Base-by-base conservation (phyloP, 345 rosid species). In the Barbarea vulgaris region DNA sequence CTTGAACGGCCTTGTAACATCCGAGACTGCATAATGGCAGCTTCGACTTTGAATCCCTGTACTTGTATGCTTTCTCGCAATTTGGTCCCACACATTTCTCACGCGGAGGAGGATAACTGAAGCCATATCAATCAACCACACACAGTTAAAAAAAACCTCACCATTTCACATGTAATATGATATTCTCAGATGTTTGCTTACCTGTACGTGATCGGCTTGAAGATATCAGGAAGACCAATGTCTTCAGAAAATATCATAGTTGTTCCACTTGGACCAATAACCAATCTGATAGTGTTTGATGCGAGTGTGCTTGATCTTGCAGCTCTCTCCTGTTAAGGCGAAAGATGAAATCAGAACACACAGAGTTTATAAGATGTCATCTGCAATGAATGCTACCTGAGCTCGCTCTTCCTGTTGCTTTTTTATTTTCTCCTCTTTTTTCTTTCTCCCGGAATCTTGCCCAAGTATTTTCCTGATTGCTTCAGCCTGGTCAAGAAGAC, bases 381-480 rank as follows among this genome's bases (percentile, higher is more conserved):
- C 37, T 61, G 58, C 33, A 9, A 34, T 62, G 2, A 11, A 31
- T 17, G 28, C 31, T 55, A 85, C 93, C 96, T 83, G 87, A 31
- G 90, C 88, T 68, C 85, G 64, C 63, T 88, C 92, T 72, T 86
- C 87, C 44, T 73, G 86, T 50, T 81, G 91, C 76, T 81, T 84
- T 81, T 77, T 90, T 11, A 80, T 67, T 78, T 88, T 85, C 44
- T 85, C 93, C 55, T 91, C 93, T 69, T 78, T 87, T 50, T 85
- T 90, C 86, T 86, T 91, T 70, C 93, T 83, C 54, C 79, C 86
- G 1, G 96, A 86, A 77, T 88, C 91, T 79, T 85, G 93, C 57
- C 96, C 91, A 0, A 87, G 90, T 70, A 88, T 88, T 81, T 87
- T 91, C 73, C 88, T 83, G 39, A 88, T 91, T 67, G 93, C 96